Conservation (phyloP, 768 basidiomycete species). For the Tricholoma furcatifolium region DNA sequence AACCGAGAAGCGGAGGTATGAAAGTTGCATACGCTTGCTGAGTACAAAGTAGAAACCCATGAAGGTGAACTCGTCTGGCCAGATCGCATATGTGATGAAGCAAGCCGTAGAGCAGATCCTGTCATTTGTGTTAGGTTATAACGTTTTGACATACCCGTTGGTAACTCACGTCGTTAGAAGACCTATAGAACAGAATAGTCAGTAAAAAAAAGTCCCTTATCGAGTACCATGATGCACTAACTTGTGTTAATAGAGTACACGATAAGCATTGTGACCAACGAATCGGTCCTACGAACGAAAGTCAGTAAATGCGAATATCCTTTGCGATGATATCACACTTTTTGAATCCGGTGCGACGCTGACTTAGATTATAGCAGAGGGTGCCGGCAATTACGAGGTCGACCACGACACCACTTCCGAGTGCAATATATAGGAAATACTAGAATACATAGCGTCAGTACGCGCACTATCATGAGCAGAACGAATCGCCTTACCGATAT, state of each 20-base stretch:
- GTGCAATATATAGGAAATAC: conserved; percentile 30
- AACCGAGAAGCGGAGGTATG: neutral
- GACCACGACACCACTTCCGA: conserved; percentile 36
- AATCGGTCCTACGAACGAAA: conserved; percentile 36
- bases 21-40: conserved; percentile 34
- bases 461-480: neutral
- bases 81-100: conserved; percentile 34
- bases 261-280: conserved; percentile 42
- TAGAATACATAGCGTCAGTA: conserved; percentile 2
- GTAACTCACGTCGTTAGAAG: conserved; percentile 30
- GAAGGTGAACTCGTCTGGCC: conserved; percentile 46
- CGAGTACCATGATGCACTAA: conserved; percentile 18
- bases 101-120: conserved; percentile 29
- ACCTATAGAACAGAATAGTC: conserved; percentile 15
- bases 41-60: conserved; percentile 43
- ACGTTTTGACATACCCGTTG: neutral
- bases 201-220: neutral
- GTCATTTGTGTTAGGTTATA: neutral
- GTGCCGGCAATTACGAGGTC: conserved; percentile 38
- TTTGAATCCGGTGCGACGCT: conserved; percentile 27
- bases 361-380: conserved; percentile 31
- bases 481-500: conserved; percentile 23
- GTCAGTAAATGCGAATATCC: neutral
- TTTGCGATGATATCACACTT: conserved; percentile 16
- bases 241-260: conserved; percentile 51